Base-by-base conservation (phyloP, 78 protist species). In the Dictyostelium capitatum region DNA sequence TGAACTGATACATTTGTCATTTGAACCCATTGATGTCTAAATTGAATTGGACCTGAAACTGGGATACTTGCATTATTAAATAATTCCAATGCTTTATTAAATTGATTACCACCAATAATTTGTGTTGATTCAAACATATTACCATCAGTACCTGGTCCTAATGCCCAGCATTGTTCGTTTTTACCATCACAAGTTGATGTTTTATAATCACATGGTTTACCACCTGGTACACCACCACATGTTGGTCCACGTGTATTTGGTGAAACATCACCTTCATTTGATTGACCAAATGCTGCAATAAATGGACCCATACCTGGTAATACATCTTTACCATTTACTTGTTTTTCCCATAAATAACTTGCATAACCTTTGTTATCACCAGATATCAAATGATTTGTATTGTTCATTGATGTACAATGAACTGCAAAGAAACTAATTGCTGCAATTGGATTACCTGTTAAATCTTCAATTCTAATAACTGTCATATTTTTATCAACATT, bases 331-430 rank as follows among this genome's bases (percentile, higher is more conserved):
- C 19, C 80, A 64, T 95, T 91, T 41, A 37, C 50, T 14, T 37
- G 19, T 62, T 75, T 73, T 82, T 96, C 98, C 73, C 89, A 87
- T 2, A 75, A 20, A 25, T 89, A 91, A 57, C 97, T 82, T 15
- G 98, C 98, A 81, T 79, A 87, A 72, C 98, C 98, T 78, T 96
- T 96, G 94, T 96, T 96, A 87, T 96, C 98, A 72, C 95, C 94
- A 82, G 87, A 67, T 25, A 95, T 87, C 41, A 96, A 90, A 47
- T 56, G 69, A 70, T 95, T 95, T 0, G 95, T 92, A 90, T 96
- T 96, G 79, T 90, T 87, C 96, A 95, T 91, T 10, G 95, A 84
- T 10, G 97, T 95, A 41, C 96, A 81, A 80, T 83, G 97, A n/a
- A 95, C 95, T 28, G 97, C 89, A 51, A 94, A 96, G 80, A 90